These are phyloP conservation scores for Astrocystis sublimbata DNA, from an alignment of 495 filamentous ascomycete species.

Conservation along the genomic window DNA sequence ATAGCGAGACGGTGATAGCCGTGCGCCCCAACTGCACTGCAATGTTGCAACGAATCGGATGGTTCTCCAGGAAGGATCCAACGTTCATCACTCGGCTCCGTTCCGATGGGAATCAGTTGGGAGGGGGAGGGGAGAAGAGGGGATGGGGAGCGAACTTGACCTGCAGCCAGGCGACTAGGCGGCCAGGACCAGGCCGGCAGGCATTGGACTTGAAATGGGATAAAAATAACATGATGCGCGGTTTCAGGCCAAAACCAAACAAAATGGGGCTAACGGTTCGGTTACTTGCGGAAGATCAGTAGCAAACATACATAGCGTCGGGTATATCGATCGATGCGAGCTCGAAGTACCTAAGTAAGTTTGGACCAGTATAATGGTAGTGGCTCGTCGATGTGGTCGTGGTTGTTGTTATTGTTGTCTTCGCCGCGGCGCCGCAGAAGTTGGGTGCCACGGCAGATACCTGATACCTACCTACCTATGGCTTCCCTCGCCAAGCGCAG, in stretches of 20 bases:
- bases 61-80: slow-evolving; percentile 10
- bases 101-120: slow-evolving; percentile 29
- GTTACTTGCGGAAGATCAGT: slow-evolving; percentile 22
- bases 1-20: not conserved
- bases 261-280: slow-evolving; percentile 28
- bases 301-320: slow-evolving; percentile 20
- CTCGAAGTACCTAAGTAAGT: no score
- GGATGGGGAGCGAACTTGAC: slow-evolving; percentile 8
- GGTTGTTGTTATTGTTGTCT: no score
- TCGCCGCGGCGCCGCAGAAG: slow-evolving; percentile 3
- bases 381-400: no score
- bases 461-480: no score
- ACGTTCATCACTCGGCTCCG: slow-evolving; percentile 28
- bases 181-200: not conserved
- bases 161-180: not conserved
- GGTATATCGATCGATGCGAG: no score
- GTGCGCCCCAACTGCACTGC: not conserved
- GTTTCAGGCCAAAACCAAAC: slow-evolving; percentile 31
- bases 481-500: not conserved
- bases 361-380: slow-evolving; percentile 29
- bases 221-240: slow-evolving; percentile 29
- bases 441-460: slow-evolving; percentile 16
- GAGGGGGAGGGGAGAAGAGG: slow-evolving; percentile 9
- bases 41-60: slow-evolving; percentile 21
- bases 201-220: slow-evolving; percentile 19